Base-by-base conservation (phyloP, 2,329 filamentous ascomycete species). In the Aspergillus puulaauensis region DNA sequence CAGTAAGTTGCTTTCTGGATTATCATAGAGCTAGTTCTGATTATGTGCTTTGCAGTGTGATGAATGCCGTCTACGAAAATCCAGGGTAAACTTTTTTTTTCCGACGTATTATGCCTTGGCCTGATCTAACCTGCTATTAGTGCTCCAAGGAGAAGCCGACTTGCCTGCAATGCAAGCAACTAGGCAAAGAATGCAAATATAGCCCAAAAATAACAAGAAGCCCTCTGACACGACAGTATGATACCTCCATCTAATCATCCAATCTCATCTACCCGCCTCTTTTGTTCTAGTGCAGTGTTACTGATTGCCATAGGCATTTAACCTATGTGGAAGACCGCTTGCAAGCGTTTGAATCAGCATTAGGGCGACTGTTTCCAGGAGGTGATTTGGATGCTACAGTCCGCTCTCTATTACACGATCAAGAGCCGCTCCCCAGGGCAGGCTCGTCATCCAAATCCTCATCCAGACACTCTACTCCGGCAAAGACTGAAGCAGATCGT, bases 101-200 rank as follows among this genome's bases (percentile, higher is more conserved):
- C 27, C 14, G 6, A 51, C 7, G 17, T 12, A 52, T 12, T 23
- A 4, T 21, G 12, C 31, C 31, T 50, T 37, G 41, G 5, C 35
- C 11, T 46, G 19, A 35, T 12, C 51, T 50, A 52, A 49, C 24
- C 15, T 23, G 9, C 15, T 35, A 24, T 12, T 39, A 77, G 75
- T 77, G 75, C 59, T 76, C 75, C 14, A 77, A 77, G 66, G 74
- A 75, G 61, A 71, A 69, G 52, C 75, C 75, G 35, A 63, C 64
- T 48, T 78, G 75, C 58, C 59, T 70, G 35, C 70, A 74, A 65
- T 77, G 75, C 60, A 68, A 66, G 56, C 75, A 77, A 55, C 60
- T 77, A 52, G 69, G 70, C 54, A 75, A 74, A 58, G 68, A 74
- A 58, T 78, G 75, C 66, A 70, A 70, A 27, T 78, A 78, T 62